A percentile compares a stretch with the other conserved stretches of the same genome.
phyloP scores from a whole-genome alignment of 2,329 filamentous ascomycete genomes.

The Neoarthrinium moseri region DNA sequence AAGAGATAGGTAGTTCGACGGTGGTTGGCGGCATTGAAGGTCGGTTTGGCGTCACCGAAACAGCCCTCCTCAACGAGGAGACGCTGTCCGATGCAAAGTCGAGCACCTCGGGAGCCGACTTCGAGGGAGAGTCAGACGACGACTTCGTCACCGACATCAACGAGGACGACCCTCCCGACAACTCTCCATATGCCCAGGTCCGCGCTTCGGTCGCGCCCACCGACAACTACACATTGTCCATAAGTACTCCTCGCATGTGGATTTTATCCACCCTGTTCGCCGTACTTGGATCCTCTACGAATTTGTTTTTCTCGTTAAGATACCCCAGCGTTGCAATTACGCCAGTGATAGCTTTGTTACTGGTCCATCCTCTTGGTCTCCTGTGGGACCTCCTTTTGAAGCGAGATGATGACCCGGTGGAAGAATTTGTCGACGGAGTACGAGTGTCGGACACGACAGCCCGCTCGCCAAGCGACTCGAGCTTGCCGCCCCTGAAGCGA shows the following conservation, averaged over 20 bases:
- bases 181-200: conserved; percentile 77
- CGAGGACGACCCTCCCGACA: conserved; percentile 58
- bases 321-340: conserved; percentile 90
- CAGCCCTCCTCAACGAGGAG: conserved; percentile 43
- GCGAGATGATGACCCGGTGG: conserved; percentile 49
- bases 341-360: conserved; percentile 80
- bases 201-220: conserved; percentile 75
- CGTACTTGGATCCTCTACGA: conserved; percentile 77
- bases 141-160: conserved; percentile 29
- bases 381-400: conserved; percentile 76
- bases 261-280: conserved; percentile 76
- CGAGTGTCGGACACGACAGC: conserved; percentile 10
- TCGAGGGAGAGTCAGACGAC: conserved; percentile 33
- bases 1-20: conserved; percentile 50
- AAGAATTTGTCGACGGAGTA: conserved; percentile 58
- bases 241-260: conserved; percentile 90
- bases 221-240: conserved; percentile 75
- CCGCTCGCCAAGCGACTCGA: conserved; percentile 12
- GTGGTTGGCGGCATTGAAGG: conserved; percentile 54
- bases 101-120: conserved; percentile 19
- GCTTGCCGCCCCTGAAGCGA: conserved; percentile 13
- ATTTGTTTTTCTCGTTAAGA: conserved; percentile 85
- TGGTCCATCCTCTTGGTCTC: conserved; percentile 80
- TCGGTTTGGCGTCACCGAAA: conserved; percentile 50
- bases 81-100: conserved; percentile 42